Conservation (phyloP, 2,329 filamentous ascomycete species). For the Cladosporium oxysporum region DNA sequence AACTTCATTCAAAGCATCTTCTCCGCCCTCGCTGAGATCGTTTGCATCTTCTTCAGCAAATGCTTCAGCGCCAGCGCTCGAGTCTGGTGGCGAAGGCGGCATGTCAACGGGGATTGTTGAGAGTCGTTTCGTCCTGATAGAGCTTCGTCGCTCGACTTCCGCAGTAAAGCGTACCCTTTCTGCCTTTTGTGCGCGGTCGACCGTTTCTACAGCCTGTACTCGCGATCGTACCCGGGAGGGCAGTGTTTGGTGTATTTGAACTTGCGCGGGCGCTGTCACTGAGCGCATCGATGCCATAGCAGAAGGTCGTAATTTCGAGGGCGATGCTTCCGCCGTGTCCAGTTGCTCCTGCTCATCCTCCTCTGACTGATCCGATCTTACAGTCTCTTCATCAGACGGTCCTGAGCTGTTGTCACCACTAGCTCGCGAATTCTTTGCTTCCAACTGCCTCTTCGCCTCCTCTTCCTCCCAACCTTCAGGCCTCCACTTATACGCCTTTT, state of each 20-base stretch:
- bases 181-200: constrained; percentile 18
- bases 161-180: neutral
- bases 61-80: constrained; percentile 33
- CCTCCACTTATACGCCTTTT: constrained; percentile 48
- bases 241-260: constrained; percentile 47
- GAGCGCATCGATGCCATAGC: constrained; percentile 29
- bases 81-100: constrained; percentile 39
- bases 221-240: constrained; percentile 39
- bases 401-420: neutral
- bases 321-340: neutral
- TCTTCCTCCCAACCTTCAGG: constrained; percentile 42
- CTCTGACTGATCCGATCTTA: neutral
- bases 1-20: neutral
- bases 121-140: constrained; percentile 20
- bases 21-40: neutral
- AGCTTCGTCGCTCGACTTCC: constrained; percentile 12
- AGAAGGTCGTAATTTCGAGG: neutral
- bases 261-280: constrained; percentile 43
- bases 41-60: constrained; percentile 14
- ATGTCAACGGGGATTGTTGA: constrained; percentile 38
- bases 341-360: neutral
- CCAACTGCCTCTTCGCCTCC: constrained; percentile 5
- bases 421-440: neutral
- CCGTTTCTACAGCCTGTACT: constrained; percentile 33
- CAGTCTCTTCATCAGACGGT: neutral